Percentiles rank a stretch among this genome's conserved stretches.
These are phyloP conservation scores for Aureobasidium sp. DNA, from an alignment of 2,329 filamentous ascomycete genomes.

Conservation along the genomic window DNA sequence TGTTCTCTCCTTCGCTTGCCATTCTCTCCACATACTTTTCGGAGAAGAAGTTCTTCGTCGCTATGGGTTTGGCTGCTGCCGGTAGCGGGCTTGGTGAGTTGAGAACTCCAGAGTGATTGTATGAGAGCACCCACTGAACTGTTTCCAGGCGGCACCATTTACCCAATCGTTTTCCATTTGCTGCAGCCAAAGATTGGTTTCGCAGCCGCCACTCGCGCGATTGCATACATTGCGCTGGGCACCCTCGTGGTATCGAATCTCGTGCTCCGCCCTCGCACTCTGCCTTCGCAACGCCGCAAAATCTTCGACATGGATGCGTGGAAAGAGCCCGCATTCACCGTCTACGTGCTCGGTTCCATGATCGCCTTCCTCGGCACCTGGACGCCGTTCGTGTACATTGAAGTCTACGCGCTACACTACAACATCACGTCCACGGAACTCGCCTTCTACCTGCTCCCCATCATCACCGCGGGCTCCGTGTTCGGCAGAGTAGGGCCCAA, in stretches of 20 bases:
- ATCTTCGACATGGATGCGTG: conserved; percentile 3
- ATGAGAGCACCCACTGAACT: not conserved
- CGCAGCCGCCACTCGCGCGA: conserved; percentile 22
- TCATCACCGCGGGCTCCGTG: conserved; percentile 4
- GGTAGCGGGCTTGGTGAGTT: conserved; percentile 32
- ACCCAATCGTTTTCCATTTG: conserved; percentile 29
- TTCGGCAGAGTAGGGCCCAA: conserved; percentile 7
- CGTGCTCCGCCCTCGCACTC: conserved; percentile 17
- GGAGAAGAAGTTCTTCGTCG: conserved; percentile 31
- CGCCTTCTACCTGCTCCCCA: conserved; percentile 4
- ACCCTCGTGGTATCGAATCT: conserved; percentile 24
- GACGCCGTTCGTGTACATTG: conserved; percentile 5
- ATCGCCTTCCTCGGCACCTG: conserved; percentile 7
- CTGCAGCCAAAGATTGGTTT: conserved; percentile 23
- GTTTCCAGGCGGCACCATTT: conserved; percentile 16
- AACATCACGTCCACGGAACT: not conserved
- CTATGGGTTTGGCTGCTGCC: conserved; percentile 35
- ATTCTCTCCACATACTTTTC: conserved; percentile 35
- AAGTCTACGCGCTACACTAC: not conserved
- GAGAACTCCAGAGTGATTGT: no score
- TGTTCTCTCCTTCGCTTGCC: conserved; percentile 35
- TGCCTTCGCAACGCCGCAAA: not conserved
- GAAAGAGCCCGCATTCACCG: conserved; percentile 6
- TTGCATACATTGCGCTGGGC: conserved; percentile 27
- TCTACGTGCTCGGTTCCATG: conserved; percentile 8